Evolutionary conservation across 2,329 filamentous ascomycete genomes (phyloP).

Genomic region (Aphanoascus verrucosus): DNA sequence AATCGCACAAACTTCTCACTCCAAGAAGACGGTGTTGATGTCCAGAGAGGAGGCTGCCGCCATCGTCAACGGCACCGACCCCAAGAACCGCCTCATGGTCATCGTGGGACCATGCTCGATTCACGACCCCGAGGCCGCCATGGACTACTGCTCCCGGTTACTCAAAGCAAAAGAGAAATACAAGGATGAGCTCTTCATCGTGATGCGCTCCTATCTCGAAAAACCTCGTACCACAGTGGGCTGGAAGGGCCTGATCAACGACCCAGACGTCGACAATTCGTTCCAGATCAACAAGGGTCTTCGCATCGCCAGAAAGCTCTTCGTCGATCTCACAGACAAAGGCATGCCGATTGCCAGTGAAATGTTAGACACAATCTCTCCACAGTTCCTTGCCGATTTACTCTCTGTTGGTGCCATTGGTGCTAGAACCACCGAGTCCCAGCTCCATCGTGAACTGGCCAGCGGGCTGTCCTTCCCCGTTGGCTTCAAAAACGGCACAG

Average conservation of each 20-base stretch:
- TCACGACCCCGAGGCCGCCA: constrained; percentile 80
- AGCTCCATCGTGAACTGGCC: constrained; percentile 88
- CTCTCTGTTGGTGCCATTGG: constrained; percentile 87
- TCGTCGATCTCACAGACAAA: constrained; percentile 78
- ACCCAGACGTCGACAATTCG: constrained; percentile 94
- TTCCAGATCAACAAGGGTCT: constrained; percentile 99
- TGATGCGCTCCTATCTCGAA: constrained; percentile 97
- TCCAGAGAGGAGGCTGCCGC: constrained; percentile 51
- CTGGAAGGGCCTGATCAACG: constrained; percentile 98
- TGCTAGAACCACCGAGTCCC: constrained; percentile 91
- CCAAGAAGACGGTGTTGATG: constrained; percentile 45
- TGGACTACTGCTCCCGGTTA: constrained; percentile 85
- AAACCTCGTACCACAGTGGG: constrained; percentile 96
- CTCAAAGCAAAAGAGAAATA: constrained; percentile 76
- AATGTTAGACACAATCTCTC: constrained; percentile 96
- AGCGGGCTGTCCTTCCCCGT: constrained; percentile 93
- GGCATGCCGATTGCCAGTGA: constrained; percentile 96
- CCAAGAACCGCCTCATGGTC: constrained; percentile 53
- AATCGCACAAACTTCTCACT: constrained; percentile 47
- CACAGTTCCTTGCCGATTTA: constrained; percentile 89
- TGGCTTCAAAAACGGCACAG: constrained; percentile 98
- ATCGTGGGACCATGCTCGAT: constrained; percentile 95
- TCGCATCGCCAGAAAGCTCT: constrained; percentile 74
- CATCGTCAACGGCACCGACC: constrained; percentile 50
- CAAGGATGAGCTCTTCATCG: constrained; percentile 77